phyloP scores from a whole-genome alignment of 768 basidiomycete genomes.

The Boletus rufocinnamomeus region DNA sequence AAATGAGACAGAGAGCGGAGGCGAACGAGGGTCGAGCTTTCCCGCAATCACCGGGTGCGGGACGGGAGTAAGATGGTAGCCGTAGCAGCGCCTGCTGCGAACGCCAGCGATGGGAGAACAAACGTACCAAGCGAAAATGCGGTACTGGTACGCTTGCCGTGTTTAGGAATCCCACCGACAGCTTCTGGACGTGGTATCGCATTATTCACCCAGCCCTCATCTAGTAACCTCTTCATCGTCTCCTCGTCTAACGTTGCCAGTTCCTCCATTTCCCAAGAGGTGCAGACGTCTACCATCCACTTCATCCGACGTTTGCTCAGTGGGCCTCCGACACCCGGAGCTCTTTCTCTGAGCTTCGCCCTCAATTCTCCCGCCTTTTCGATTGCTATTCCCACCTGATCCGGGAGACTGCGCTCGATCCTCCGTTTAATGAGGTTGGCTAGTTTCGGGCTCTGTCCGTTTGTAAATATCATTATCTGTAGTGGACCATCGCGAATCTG shows the following conservation, averaged over 20 bases:
- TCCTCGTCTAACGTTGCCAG: conserved; percentile 68
- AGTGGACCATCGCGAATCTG: conserved; percentile 88
- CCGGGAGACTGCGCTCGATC: conserved; percentile 70
- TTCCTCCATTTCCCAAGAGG: conserved; percentile 82
- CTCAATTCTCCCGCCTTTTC: conserved; percentile 77
- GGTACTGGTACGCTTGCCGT: conserved; percentile 4
- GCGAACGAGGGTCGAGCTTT: not conserved
- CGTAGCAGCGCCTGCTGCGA: conserved; percentile 46
- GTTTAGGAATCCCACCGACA: conserved; percentile 36
- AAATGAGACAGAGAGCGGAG: not conserved
- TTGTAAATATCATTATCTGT: conserved; percentile 95
- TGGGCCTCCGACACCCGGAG: conserved; percentile 80
- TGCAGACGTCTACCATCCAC: conserved; percentile 90
- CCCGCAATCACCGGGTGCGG: conserved; percentile 33
- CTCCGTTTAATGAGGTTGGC: conserved; percentile 77
- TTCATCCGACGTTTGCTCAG: conserved; percentile 81
- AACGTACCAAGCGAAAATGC: conserved; percentile 13
- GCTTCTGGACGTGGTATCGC: conserved; percentile 47
- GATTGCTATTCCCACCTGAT: conserved; percentile 75
- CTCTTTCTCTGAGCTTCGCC: conserved; percentile 69
- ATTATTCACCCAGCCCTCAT: conserved; percentile 84
- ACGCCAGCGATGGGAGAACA: conserved; percentile 38
- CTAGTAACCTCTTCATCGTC: conserved; percentile 64
- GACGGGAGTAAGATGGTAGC: conserved; percentile 35
- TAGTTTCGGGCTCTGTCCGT: conserved; percentile 89